Percentiles rank a stretch among this genome's conserved stretches.
Conservation (phyloP, 2,329 filamentous ascomycete genomes). For the Ceratocystis papillata region DNA sequence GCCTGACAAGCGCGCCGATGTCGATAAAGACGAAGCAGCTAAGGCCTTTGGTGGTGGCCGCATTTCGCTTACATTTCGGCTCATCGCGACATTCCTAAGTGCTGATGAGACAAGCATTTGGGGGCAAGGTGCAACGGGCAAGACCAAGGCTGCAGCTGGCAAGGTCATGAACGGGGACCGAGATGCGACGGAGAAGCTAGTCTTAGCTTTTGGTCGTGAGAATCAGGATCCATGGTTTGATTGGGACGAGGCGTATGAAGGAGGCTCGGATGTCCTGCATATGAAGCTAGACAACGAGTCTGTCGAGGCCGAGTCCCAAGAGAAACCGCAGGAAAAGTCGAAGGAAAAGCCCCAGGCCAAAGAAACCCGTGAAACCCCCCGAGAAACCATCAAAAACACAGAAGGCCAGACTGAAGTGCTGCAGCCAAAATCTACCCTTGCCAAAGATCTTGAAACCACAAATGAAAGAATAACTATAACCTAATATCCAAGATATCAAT, state of each 20-base stretch:
- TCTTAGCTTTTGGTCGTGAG: conserved; percentile 73
- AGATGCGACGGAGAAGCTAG: conserved; percentile 54
- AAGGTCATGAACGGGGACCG: conserved; percentile 59
- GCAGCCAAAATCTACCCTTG: not conserved
- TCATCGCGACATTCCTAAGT: conserved; percentile 75
- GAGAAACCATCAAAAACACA: not conserved
- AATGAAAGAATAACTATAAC: not conserved
- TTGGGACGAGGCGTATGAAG: conserved; percentile 66
- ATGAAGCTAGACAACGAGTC: conserved; percentile 31
- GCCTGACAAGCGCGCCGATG: conserved; percentile 62
- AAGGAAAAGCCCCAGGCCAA: too few relatives aligned
- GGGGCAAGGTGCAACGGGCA: conserved; percentile 77
- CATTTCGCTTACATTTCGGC: conserved; percentile 84
- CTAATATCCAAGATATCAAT: not conserved
- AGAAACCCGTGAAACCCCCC: not conserved
- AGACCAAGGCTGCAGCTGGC: conserved; percentile 49
- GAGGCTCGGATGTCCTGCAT: conserved; percentile 75
- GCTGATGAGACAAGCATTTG: conserved; percentile 59
- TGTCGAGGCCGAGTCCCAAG: not conserved
- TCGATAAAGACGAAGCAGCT: conserved; percentile 60
- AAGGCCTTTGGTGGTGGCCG: conserved; percentile 62
- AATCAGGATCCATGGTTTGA: conserved; percentile 63
- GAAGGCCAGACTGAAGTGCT: not conserved
- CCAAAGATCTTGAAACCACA: not conserved
- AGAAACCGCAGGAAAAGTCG: conserved; percentile 27